Evolutionary conservation across 257 asterid genomes (phyloP).

Genomic region (Paraleonurus japonicus): DNA sequence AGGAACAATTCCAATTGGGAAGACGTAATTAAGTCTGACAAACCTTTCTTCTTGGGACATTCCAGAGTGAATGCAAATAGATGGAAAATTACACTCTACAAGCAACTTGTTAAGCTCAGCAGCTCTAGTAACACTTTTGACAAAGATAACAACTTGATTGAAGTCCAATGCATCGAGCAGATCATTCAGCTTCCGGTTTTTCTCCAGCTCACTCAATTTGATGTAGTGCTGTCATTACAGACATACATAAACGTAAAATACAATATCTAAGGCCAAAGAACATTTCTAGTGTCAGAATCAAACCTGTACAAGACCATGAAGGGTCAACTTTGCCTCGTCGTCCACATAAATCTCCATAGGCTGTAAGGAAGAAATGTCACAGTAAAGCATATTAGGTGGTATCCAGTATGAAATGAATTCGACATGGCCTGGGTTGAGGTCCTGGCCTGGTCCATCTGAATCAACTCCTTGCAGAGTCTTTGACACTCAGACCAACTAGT

Average conservation of each 20-base stretch:
- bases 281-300: constrained; percentile 13
- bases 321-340: constrained; percentile 94
- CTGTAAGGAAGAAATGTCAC: constrained; percentile 83
- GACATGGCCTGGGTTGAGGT: constrained; percentile 44
- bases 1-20: not conserved
- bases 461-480: constrained; percentile 48
- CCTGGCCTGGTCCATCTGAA: constrained; percentile 52
- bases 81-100: constrained; percentile 88
- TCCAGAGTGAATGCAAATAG: constrained; percentile 97
- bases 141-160: constrained; percentile 91
- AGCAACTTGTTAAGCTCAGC: constrained; percentile 91
- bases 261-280: not conserved
- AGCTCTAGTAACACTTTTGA: constrained; percentile 83
- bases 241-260: not conserved
- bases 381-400: constrained; percentile 72
- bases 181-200: constrained; percentile 87
- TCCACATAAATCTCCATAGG: constrained; percentile 99
- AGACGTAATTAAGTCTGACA: not conserved
- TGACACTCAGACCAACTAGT: constrained; percentile 36
- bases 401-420: constrained; percentile 72
- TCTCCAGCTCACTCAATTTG: constrained; percentile 88
- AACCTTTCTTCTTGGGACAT: constrained; percentile 97
- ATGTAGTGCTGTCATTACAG: constrained; percentile 75
- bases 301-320: constrained; percentile 98
- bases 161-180: constrained; percentile 91